Evolutionary conservation across 352 stramenopile genomes (phyloP), one percentile per base, ranked within the genome.

Genomic region (Globisporangium paddicum): DNA sequence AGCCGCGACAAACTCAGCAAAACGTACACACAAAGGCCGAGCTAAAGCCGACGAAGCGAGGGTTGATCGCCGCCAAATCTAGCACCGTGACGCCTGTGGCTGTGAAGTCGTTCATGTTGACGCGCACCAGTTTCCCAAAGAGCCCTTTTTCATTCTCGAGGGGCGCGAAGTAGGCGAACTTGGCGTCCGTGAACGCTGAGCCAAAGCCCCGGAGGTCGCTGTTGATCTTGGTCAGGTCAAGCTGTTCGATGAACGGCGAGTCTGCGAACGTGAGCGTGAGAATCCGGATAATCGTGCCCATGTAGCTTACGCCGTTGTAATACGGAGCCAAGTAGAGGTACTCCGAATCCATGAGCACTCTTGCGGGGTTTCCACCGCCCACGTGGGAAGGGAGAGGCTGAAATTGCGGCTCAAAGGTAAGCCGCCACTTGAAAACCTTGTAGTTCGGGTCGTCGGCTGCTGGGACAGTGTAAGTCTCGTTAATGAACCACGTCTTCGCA

Each of bases 321-420:
- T 67, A 87, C n/a, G 79, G 83, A 8, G 77, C 58, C 25, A 93
- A 58, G 49, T 93, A 89, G 41, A 93, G 55, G 53, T 87, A 89
- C 53, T 93, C 83, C 18, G 79, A 62, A 34, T 74, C 65, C 50
- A 68, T 63, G 5, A 70, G 18, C 2, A 89, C 18, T 1, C 68
- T 56, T 2, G 64, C 58, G 7, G 79, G 81, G 0, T 26, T 65
- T 5, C 72, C 71, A 55, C 71, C 74, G 3, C 73, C 71, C 6
- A 55, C 61, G 26, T 80, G 79, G 10, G 71, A 71, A 4, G 75
- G 23, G 19, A 78, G 80, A 4, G 75, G 55, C 11, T 56, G 62
- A 56, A 83, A 89, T 42, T 75, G 65, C 26, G 64, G 57, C n/a
- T 83, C 72, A 9, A 91, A 64, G 3, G 83, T 64, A 9, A 88